These are phyloP conservation scores for Zalaria obscura DNA, from an alignment of 2,329 filamentous ascomycete species.

Conservation along the genomic window DNA sequence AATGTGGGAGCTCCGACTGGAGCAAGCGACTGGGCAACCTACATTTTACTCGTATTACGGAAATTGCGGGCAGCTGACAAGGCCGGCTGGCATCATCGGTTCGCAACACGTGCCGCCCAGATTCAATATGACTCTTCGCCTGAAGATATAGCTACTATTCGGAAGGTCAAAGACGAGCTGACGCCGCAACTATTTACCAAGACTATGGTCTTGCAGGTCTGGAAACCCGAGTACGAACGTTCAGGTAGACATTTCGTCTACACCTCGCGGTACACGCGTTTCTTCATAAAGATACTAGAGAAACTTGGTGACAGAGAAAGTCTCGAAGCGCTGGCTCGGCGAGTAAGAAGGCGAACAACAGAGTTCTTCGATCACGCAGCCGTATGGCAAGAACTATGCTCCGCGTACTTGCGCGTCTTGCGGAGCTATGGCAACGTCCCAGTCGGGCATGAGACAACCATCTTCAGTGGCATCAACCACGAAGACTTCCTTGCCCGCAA, in stretches of 20 bases:
- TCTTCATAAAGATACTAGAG: constrained; percentile 62
- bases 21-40: constrained; percentile 41
- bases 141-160: constrained; percentile 28
- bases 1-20: constrained; percentile 35
- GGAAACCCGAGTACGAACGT: constrained; percentile 80
- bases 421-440: constrained; percentile 42
- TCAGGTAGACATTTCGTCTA: constrained; percentile 84
- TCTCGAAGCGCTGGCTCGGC: constrained; percentile 63
- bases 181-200: constrained; percentile 83
- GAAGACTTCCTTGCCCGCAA: constrained; percentile 51
- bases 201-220: constrained; percentile 87
- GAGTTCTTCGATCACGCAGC: constrained; percentile 54
- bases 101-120: constrained; percentile 60
- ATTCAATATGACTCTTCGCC: constrained; percentile 46
- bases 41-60: constrained; percentile 49
- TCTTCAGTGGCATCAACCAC: constrained; percentile 49
- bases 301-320: constrained; percentile 61
- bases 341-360: constrained; percentile 66
- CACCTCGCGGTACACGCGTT: constrained; percentile 72
- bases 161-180: constrained; percentile 60
- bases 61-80: constrained; percentile 60
- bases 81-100: constrained; percentile 88
- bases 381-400: constrained; percentile 48
- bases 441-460: constrained; percentile 47
- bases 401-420: constrained; percentile 43